Evolutionary conservation across 495 filamentous ascomycete species (phyloP), one percentile per base, ranked within the genome.

Genomic region (Xylaria acuta): DNA sequence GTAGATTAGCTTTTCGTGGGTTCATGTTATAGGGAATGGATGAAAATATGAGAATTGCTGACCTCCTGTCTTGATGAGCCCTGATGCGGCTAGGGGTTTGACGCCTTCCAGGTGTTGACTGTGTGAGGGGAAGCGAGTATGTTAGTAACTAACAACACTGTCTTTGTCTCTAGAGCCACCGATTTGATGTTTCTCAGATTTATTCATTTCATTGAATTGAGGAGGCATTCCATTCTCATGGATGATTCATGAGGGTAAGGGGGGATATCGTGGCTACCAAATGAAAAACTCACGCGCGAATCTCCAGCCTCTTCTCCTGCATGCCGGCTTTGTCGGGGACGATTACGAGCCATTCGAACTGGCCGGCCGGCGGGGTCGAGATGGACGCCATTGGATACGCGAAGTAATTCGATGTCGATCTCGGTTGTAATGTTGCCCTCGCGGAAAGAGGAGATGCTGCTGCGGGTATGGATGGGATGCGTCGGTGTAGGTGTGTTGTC

Each of bases 301-400:
- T 89, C 75, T 91, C 88, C 47, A 97, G 78, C 41, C 95, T 81
- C 84, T 92, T 92, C 63, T 86, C 83, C 75, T 91, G 79, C n/a
- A 82, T 86, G 5, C 88, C 91, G 0, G 86, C 86, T 73, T 90
- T 87, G 81, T 98, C 95, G 20, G 94, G 95, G 20, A 95, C 74
- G 67, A 97, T 90, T 75, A 94, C 91, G 12, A 98, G 87, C 90
- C 92, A 98, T 81, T 98, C 94, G 69, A 87, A 84, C 81, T 91
- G 91, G 72, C 72, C 75, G 32, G 74, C 66, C 16, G 77, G 64
- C 30, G 77, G 70, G 43, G 71, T 64, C 6, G 76, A 60, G 54
- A 74, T 64, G n/a, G 82, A 75, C 18, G 86, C 79, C 85, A 87
- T 87, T 72, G 77, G 81, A 62, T 75, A 27, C 32, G 49, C 71